Evolutionary conservation across 768 basidiomycete species (phyloP), one percentile per base, ranked within the genome.

Genomic region (Pulveroboletus sp.): DNA sequence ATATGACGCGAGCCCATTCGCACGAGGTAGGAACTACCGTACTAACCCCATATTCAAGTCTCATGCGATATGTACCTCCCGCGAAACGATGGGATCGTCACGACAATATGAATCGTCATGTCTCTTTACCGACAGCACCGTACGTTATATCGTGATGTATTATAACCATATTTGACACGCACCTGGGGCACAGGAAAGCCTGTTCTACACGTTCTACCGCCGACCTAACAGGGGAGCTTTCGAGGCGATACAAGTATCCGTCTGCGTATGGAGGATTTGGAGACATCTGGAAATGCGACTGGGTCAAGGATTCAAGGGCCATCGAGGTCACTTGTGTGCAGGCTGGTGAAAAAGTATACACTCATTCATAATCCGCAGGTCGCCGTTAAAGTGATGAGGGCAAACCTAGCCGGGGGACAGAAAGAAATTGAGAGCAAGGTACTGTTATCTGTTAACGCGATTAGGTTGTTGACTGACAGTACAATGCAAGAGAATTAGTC

Each of bases 331-430:
- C 53, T 57, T 14, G 12, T 12, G 9, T n/a, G 42, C 22, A 9
- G 13, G 10, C 11, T 11, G 4, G 13, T 14, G 16, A 8, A 4
- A 16, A 13, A 26, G 17, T 37, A 7, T 20, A 40, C 19, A 53
- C 27, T 6, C 30, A 36, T 22, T 27, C 2, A n/a, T 26, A 3
- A 34, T 39, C 17, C 14, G n/a, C 34, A 64, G 63, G 61, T 63
- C 12, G 63, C 61, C 4, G 63, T 64, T 19, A 64, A 64, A 29
- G 57, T 61, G n/a, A 51, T 62, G 30, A 51, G 63, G 44, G 62
- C 56, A 12, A 61, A 56, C 39, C 36, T 59, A 10, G 47, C 43
- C 5, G 47, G 39, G 4, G 12, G 9, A 10, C 47, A 49, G 9
- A 56, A 41, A 10, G 51, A 50, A 14, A 38, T 29, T 2, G 43